Evolutionary conservation across 1,284 basidiomycete genomes (phyloP).

Genomic region (Naganishia liquefaciens): DNA sequence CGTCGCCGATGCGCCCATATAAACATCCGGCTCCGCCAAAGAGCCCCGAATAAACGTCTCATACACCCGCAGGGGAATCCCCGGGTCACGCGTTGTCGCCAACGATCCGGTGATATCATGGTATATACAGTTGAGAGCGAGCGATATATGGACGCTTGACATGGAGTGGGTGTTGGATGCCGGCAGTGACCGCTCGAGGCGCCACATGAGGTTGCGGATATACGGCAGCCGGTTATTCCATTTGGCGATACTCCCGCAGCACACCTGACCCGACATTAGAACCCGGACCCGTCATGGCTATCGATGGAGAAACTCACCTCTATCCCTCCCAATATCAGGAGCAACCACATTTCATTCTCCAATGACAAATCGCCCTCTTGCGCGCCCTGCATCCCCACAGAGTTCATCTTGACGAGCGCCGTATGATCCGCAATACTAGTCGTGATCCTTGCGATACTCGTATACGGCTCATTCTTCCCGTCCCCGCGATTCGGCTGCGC

Average conservation of each 20-base stretch:
- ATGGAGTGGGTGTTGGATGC: slow-evolving; percentile 15
- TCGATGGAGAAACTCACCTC: slow-evolving; percentile 34
- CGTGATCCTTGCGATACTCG: slow-evolving; percentile 39
- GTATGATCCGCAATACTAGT: slow-evolving; percentile 39
- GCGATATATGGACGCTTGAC: slow-evolving; percentile 35
- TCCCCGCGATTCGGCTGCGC: slow-evolving; percentile 32
- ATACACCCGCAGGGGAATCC: slow-evolving; percentile 40
- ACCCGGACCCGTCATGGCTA: no score
- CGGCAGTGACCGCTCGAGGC: slow-evolving; percentile 23
- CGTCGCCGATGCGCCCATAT: slow-evolving; percentile 40
- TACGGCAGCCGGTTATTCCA: slow-evolving; percentile 32
- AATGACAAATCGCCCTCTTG: slow-evolving; percentile 26
- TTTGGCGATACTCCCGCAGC: slow-evolving; percentile 28
- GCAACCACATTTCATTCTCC: slow-evolving; percentile 43
- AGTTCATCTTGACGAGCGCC: slow-evolving; percentile 38
- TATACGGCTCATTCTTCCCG: slow-evolving; percentile 39
- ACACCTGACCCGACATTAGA: slow-evolving; percentile 14
- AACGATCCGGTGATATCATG: slow-evolving; percentile 39
- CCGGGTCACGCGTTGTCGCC: slow-evolving; percentile 36
- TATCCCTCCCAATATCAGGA: slow-evolving; percentile 42
- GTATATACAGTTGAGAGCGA: slow-evolving; percentile 41
- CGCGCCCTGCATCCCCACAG: slow-evolving; percentile 34
- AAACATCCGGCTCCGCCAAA: slow-evolving; percentile 39
- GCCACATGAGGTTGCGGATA: slow-evolving; percentile 32
- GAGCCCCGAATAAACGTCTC: slow-evolving; percentile 36